Evolutionary conservation across 306 rosid genomes (phyloP), one percentile per base, ranked within the genome.

Genomic region (Oxytropis ochrocephala): DNA sequence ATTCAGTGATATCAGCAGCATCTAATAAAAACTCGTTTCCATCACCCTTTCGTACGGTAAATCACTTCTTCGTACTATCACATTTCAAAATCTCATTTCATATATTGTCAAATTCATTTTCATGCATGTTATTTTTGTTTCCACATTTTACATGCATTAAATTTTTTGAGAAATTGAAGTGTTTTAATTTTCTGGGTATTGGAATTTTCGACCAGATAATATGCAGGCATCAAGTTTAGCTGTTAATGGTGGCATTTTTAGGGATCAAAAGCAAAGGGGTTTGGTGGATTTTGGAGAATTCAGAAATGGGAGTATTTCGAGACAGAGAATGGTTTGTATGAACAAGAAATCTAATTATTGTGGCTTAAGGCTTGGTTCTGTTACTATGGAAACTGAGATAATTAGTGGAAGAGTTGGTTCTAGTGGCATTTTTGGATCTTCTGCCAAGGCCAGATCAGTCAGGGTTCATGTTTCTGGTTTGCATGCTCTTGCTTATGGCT

Each of bases 401-500:
- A 78, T 67, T 8, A 39, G 84, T 51, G 42, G 63, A 14, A 79
- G 86, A 68, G 55, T 53, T 47, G 86, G 81, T 39, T 35, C 66
- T 56, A 82, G 74, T 69, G 83, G 87, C 83, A 36, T 65, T 81
- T 68, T 82, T 50, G 72, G 85, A 50, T 56, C 86, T 29, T 77
- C 82, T 1, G 79, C 84, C 42, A 90, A 84, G 50, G 51, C 85
- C 72, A 87, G 93, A 87, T 85, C 88, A 63, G 46, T 88, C 82
- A 84, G 74, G 79, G 90, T 83, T 66, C 85, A 76, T 29, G 96
- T 96, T 82, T 81, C 96, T 38, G 97, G 98, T 85, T 67, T 74
- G 91, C 69, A 55, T 27, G 27, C 50, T 63, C 33, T 41, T 82
- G 46, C 60, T 48, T 5, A 4, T 64, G 48, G 49, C 33, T 64